phyloP scores from a whole-genome alignment of 495 filamentous ascomycete genomes.

The Talaromyces ruber region DNA sequence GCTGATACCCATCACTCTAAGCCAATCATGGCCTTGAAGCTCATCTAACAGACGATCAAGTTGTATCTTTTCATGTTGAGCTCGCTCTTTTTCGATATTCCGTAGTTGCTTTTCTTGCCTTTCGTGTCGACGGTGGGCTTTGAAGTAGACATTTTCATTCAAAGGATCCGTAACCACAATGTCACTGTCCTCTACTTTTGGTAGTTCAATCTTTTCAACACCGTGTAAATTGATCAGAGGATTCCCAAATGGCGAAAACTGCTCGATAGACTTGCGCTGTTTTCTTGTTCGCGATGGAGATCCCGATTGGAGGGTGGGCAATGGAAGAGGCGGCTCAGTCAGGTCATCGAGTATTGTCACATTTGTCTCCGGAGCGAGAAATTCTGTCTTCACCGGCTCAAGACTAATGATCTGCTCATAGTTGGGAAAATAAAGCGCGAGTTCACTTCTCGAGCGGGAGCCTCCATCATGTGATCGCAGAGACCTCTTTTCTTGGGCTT shows the following conservation, averaged over 20 bases:
- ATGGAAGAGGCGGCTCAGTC: conserved; percentile 15
- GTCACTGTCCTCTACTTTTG: conserved; percentile 5
- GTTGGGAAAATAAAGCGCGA: conserved; percentile 79
- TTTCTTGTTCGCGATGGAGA: conserved; percentile 31
- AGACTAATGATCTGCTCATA: conserved; percentile 87
- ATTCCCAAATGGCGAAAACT: conserved; percentile 26
- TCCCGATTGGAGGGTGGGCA: background rate
- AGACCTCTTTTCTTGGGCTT: conserved; percentile 28
- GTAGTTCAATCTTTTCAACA: conserved; percentile 24
- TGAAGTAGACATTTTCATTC: conserved; percentile 56
- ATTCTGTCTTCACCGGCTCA: conserved; percentile 58
- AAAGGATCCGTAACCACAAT: conserved; percentile 50
- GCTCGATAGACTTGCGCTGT: conserved; percentile 17
- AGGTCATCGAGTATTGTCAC: conserved; percentile 39
- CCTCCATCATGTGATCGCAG: conserved; percentile 43
- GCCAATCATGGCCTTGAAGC: conserved; percentile 85
- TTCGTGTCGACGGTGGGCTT: conserved; percentile 67
- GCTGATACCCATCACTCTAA: conserved; percentile 86
- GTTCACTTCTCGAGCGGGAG: conserved; percentile 71
- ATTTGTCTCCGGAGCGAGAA: conserved; percentile 34
- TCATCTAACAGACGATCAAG: conserved; percentile 80
- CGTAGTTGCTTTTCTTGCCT: conserved; percentile 87
- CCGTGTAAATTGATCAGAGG: conserved; percentile 29
- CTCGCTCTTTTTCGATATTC: conserved; percentile 85
- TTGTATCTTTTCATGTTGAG: conserved; percentile 85